Conservation (phyloP, 2,329 filamentous ascomycete genomes). For the Penicillium palitans region DNA sequence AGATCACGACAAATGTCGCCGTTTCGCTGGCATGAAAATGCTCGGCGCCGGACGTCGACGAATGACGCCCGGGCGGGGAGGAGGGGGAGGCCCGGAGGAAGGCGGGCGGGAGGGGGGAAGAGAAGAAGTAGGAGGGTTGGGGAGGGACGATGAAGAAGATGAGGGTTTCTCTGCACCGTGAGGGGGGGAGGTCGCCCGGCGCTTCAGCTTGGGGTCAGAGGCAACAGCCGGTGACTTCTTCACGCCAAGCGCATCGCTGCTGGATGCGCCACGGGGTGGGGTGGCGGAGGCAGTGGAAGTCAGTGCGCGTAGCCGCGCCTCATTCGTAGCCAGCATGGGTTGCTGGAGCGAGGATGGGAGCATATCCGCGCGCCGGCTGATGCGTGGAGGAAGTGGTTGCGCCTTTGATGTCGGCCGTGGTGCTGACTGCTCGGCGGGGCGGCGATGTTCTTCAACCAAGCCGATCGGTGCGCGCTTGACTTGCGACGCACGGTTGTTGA, state of each 20-base stretch:
- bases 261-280: neutral
- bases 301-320: constrained; percentile 24
- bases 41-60: constrained; percentile 35
- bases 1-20: constrained; percentile 26
- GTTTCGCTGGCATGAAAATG: constrained; percentile 37
- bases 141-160: constrained; percentile 1
- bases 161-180: neutral
- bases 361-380: neutral
- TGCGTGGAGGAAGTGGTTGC: constrained; percentile 9
- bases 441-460: constrained; percentile 45
- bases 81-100: constrained; percentile 7
- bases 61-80: constrained; percentile 24
- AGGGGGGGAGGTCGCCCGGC: constrained; percentile 11
- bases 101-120: neutral
- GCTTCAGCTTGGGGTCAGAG: constrained; percentile 13
- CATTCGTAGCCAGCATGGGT: constrained; percentile 17
- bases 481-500: constrained; percentile 41
- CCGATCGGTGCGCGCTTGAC: constrained; percentile 43
- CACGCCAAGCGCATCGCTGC: neutral
- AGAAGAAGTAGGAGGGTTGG: neutral
- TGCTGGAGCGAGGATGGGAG: neutral
- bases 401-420: constrained; percentile 11
- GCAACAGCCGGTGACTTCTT: constrained; percentile 2
- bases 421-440: constrained; percentile 22
- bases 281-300: constrained; percentile 18